Evolutionary conservation across 768 basidiomycete species (phyloP).

Genomic region (Asterophora lycoperdoides): DNA sequence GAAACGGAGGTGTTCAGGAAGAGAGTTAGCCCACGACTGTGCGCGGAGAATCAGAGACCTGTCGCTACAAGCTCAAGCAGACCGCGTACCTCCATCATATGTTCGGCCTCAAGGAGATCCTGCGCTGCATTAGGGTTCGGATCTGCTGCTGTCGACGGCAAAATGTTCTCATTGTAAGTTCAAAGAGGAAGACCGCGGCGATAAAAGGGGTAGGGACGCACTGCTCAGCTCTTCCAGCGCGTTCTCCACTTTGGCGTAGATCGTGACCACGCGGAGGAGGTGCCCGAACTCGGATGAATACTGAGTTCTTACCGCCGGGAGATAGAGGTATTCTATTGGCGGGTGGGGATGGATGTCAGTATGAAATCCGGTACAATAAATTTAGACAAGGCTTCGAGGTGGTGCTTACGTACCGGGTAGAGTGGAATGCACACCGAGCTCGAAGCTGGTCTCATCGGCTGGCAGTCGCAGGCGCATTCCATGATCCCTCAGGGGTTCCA

Average conservation of each 20-base stretch:
- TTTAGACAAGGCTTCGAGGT: not conserved
- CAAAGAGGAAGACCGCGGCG: not conserved
- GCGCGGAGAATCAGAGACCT: not conserved
- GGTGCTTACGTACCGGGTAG: slow-evolving; percentile 40
- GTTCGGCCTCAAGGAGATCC: slow-evolving; percentile 38
- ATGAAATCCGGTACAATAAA: slow-evolving; percentile 6
- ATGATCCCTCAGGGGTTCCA: slow-evolving; percentile 33
- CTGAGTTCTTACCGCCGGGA: slow-evolving; percentile 54
- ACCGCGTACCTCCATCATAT: slow-evolving; percentile 40
- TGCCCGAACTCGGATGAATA: slow-evolving; percentile 75
- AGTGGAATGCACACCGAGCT: slow-evolving; percentile 59
- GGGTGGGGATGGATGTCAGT: slow-evolving; percentile 8
- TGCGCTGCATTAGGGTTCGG: slow-evolving; percentile 29
- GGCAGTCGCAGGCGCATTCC: slow-evolving; percentile 64
- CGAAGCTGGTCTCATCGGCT: slow-evolving; percentile 79
- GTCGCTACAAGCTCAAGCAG: slow-evolving; percentile 4
- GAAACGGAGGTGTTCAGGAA: slow-evolving; percentile 71
- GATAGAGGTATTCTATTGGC: slow-evolving; percentile 61
- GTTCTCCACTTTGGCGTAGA: slow-evolving; percentile 59
- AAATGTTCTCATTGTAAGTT: not conserved
- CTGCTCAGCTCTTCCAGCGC: slow-evolving; percentile 50
- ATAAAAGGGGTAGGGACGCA: slow-evolving; percentile 23
- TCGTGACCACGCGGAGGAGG: slow-evolving; percentile 61
- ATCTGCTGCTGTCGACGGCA: slow-evolving; percentile 30
- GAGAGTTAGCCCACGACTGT: slow-evolving; percentile 50